These are phyloP conservation scores for Symmetrospora coprosmae DNA, from an alignment of 768 basidiomycete species.

Conservation along the genomic window DNA sequence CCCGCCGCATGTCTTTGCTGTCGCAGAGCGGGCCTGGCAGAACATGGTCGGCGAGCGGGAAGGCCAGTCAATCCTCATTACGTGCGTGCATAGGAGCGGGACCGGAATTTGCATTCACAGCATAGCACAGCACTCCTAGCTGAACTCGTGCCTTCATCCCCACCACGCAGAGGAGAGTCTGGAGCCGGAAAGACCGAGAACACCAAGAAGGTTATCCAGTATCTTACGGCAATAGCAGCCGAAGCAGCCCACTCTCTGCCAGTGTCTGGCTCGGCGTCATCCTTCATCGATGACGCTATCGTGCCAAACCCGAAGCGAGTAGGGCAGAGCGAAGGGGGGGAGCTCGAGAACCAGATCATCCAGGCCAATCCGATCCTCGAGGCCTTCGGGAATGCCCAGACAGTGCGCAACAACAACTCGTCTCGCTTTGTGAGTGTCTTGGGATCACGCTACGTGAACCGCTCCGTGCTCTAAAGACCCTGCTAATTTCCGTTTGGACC, in stretches of 20 bases:
- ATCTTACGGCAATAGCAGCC: conserved; percentile 89
- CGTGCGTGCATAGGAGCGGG: conserved; percentile 49
- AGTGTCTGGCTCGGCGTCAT: conserved; percentile 41
- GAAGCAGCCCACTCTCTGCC: conserved; percentile 57
- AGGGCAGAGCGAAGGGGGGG: conserved; percentile 47
- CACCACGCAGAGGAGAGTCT: conserved; percentile 68
- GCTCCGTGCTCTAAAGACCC: background rate
- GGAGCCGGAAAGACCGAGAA: conserved; percentile 99
- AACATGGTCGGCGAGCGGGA: conserved; percentile 96
- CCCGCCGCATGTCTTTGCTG: conserved; percentile 90
- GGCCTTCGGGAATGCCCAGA: conserved; percentile 96
- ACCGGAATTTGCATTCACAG: background rate
- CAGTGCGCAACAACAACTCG: conserved; percentile 94
- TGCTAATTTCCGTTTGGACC: background rate
- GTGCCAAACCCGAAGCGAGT: background rate
- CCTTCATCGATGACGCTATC: conserved; percentile 35
- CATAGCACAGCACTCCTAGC: background rate
- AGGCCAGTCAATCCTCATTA: conserved; percentile 94
- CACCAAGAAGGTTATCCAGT: conserved; percentile 95
- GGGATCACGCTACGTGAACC: too few species aligned
- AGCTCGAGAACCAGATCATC: conserved; percentile 87
- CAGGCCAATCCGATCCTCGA: conserved; percentile 96
- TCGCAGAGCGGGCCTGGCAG: conserved; percentile 93
- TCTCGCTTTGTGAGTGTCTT: conserved; percentile 61
- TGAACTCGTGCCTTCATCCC: too few species aligned